Conservation (phyloP, 75 land plant genomes). For the Cryptomeria japonica region DNA sequence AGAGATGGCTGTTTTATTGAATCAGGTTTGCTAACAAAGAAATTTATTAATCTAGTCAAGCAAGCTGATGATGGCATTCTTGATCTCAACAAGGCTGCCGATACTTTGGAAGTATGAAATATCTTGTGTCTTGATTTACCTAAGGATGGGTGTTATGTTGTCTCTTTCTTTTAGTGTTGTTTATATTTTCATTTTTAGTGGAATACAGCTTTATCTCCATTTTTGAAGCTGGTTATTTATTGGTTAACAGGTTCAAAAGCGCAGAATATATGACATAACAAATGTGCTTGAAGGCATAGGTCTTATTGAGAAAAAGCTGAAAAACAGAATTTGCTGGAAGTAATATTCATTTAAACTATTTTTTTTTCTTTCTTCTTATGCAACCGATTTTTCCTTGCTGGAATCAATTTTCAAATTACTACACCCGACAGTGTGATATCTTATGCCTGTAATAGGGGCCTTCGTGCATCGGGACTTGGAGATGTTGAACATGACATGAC, state of each 20-base stretch:
- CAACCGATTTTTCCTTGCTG: not conserved
- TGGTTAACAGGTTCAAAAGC: conserved; percentile 69
- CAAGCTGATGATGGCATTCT: conserved; percentile 82
- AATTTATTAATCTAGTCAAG: conserved; percentile 73
- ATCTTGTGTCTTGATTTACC: not conserved
- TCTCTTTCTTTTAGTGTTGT: not conserved
- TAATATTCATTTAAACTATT: conserved; percentile 24
- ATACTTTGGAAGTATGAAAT: conserved; percentile 53
- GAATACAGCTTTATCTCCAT: not conserved
- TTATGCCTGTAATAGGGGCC: conserved; percentile 48
- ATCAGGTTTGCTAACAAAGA: conserved; percentile 85
- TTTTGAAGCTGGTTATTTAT: conserved; percentile 1
- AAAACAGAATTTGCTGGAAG: conserved; percentile 84
- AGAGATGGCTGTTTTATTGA: not conserved
- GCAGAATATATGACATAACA: conserved; percentile 90
- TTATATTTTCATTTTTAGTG: not conserved
- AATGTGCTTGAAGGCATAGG: conserved; percentile 94
- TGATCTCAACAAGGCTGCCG: conserved; percentile 83
- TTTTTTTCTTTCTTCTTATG: not conserved
- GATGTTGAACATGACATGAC: conserved; percentile 44
- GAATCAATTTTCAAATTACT: not conserved
- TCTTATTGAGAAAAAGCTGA: conserved; percentile 77
- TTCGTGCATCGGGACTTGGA: conserved; percentile 35
- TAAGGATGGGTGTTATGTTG: not conserved
- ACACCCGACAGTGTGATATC: not conserved